phyloP scores from a whole-genome alignment of 1,284 basidiomycete genomes.

The Phellopilus nigrolimitatus region DNA sequence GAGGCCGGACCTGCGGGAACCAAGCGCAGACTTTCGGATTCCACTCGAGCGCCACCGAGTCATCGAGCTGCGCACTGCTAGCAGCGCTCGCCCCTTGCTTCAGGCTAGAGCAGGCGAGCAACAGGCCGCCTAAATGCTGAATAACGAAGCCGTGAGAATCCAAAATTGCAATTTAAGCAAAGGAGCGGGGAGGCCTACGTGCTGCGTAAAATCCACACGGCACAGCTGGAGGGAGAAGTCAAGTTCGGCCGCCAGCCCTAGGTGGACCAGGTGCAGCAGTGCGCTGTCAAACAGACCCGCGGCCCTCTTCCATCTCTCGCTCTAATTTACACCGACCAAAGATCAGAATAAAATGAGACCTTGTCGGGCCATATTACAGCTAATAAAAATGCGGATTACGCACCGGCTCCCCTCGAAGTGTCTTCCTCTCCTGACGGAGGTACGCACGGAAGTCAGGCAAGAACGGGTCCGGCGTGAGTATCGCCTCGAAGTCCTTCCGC shows the following conservation, averaged over 20 bases:
- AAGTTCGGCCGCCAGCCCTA: background rate
- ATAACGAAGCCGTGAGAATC: background rate
- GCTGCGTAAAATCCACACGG: slow-evolving; percentile 10
- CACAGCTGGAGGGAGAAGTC: slow-evolving; percentile 14
- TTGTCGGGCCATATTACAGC: background rate
- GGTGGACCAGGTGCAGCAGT: background rate
- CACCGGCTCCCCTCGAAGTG: background rate
- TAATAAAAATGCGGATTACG: background rate
- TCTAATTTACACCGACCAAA: slow-evolving; percentile 1
- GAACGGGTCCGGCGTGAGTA: slow-evolving; percentile 28
- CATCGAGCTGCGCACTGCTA: background rate
- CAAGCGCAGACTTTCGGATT: slow-evolving; percentile 11
- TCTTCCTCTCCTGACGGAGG: slow-evolving; percentile 3
- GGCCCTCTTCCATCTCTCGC: background rate
- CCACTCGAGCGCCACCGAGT: slow-evolving; percentile 4
- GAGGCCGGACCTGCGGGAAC: slow-evolving; percentile 6
- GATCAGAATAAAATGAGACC: too few relatives aligned
- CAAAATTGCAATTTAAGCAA: background rate
- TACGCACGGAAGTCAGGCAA: slow-evolving; percentile 12
- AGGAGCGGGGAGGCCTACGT: background rate
- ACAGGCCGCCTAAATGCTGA: slow-evolving; percentile 10
- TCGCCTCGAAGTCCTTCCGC: slow-evolving; percentile 45
- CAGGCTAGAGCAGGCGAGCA: slow-evolving; percentile 1
- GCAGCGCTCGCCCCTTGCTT: background rate
- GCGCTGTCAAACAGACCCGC: background rate